Conservation (phyloP, 768 basidiomycete genomes). For the Boletales sp. region DNA sequence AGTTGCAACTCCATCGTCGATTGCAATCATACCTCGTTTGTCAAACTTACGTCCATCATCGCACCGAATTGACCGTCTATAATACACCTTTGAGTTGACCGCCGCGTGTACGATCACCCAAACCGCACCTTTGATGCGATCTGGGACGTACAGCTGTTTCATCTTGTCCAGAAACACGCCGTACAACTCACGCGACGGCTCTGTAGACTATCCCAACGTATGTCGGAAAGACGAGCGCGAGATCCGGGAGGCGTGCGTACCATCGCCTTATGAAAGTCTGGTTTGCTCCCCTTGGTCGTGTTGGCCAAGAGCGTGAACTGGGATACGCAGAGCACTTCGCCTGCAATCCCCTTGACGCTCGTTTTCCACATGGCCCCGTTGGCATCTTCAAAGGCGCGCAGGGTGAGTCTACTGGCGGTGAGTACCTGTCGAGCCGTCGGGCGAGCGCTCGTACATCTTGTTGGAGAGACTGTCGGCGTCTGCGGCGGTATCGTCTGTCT, state of each 20-base stretch:
- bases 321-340: constrained; percentile 90
- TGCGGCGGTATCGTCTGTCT: constrained; percentile 71
- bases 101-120: background rate
- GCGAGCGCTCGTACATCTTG: constrained; percentile 59
- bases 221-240: background rate
- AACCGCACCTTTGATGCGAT: constrained; percentile 71
- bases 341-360: constrained; percentile 82
- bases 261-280: constrained; percentile 94
- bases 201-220: constrained; percentile 48
- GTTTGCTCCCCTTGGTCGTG: constrained; percentile 84
- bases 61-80: constrained; percentile 92
- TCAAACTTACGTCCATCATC: constrained; percentile 90
- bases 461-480: constrained; percentile 73
- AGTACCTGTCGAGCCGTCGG: constrained; percentile 4
- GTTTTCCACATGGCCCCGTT: constrained; percentile 79
- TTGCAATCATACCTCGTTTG: constrained; percentile 67
- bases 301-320: constrained; percentile 91
- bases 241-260: constrained; percentile 37
- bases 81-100: background rate
- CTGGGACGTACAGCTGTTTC: constrained; percentile 59
- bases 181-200: constrained; percentile 68
- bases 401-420: constrained; percentile 48
- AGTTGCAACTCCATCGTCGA: background rate
- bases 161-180: constrained; percentile 67
- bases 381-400: constrained; percentile 68